Base-by-base conservation (phyloP, 2,329 filamentous ascomycete species). In the Fusarium sp. region DNA sequence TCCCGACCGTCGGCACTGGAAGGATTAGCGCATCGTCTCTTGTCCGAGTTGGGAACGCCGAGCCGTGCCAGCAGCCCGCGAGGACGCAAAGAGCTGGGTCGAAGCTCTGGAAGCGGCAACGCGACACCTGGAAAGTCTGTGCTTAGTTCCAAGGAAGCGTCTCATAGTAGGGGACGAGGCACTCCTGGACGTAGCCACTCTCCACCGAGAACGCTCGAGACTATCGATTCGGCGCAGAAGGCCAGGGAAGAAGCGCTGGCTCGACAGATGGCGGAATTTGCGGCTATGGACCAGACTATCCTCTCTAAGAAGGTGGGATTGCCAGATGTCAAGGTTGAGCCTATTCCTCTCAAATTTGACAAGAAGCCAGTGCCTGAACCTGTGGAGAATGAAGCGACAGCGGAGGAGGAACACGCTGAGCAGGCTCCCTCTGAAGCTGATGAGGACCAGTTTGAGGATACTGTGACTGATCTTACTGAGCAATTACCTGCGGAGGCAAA, bases 281-380 rank as follows among this genome's bases (percentile, higher is more conserved):
- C 89, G n/a, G 89, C 89, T 4, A 85, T 91, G 28, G 90, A 92
- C 65, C 89, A 91, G 78, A 88, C 86, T 54, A 91, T 91, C 52
- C 83, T 92, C 2, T 84, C 87, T 1, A 84, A 86, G 57, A 87
- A 85, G 64, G 85, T 92, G 5, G 86, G 87, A 7, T 78, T 90
- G 4, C 86, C 89, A 17, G 73, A 79, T 28, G 74, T 78, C 39
- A 81, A 81, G 30, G 75, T 87, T 1, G 81, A 84, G 26, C 80
- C 87, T 0, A 87, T 90, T 28, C 86, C 87, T 1, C 81, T 90
- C 42, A 78, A 83, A 50, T 84, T 85, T 60, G 81, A 84, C 30
- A 84, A 83, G 66, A 79, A 79, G 57, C 74, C 76, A 13, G 64
- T 74, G 55, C 52, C 66, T 17, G 75, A 78, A 44, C 71, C 73